A percentile compares a stretch with the other conserved stretches of the same genome.
Evolutionary conservation across 306 rosid genomes (phyloP).

Genomic region (Medicago ruthenica): DNA sequence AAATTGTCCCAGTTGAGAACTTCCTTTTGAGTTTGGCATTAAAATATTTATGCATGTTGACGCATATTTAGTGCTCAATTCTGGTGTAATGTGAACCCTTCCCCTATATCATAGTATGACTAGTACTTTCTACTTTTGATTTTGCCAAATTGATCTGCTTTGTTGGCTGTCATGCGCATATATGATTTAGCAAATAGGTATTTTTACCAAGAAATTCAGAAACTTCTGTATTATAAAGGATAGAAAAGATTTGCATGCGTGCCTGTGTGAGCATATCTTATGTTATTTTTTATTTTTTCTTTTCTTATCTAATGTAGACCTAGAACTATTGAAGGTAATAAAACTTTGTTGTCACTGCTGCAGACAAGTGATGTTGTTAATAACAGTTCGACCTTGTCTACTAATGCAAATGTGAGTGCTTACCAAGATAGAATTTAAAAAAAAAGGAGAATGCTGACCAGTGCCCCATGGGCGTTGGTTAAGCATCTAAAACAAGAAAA

Average conservation of each 20-base stretch:
- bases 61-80: slow-evolving; percentile 13
- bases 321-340: slow-evolving; percentile 4
- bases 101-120: background rate
- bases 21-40: background rate
- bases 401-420: background rate
- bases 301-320: slow-evolving; percentile 11
- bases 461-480: too few relatives aligned
- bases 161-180: slow-evolving; percentile 15
- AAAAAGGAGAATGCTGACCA: too few relatives aligned
- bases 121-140: slow-evolving; percentile 6
- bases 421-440: background rate
- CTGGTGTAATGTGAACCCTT: slow-evolving; percentile 14
- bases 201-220: background rate
- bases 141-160: slow-evolving; percentile 13
- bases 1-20: slow-evolving; percentile 12
- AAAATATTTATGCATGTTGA: slow-evolving; percentile 13
- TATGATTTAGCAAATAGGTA: slow-evolving; percentile 1
- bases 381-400: background rate
- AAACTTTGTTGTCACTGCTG: slow-evolving; percentile 22
- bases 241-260: background rate
- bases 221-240: slow-evolving; percentile 17
- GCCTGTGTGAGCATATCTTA: background rate
- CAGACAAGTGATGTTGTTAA: background rate
- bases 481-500: too few relatives aligned
- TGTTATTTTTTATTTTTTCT: slow-evolving; percentile 8